Evolutionary conservation across 768 basidiomycete species (phyloP), one percentile per base, ranked within the genome.

Genomic region (Dendrothele bispora): DNA sequence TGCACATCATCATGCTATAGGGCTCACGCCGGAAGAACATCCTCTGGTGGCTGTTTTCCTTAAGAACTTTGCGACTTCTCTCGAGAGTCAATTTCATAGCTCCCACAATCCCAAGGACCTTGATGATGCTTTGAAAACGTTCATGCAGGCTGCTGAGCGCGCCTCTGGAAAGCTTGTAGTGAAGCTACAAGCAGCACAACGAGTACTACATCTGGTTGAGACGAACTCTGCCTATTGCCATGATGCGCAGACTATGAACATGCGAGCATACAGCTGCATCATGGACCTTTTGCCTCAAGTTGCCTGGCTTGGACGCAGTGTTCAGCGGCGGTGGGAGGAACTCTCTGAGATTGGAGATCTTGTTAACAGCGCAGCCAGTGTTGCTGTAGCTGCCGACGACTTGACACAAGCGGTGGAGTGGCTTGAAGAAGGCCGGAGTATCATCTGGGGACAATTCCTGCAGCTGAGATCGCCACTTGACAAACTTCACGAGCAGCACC

Each of bases 21-120:
- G 59, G 59, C 53, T 58, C 59, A 52, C 53, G 48, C 61, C 52
- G 55, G 43, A 59, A 53, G 58, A 50, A 56, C 60, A 59, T 61
- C 61, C 49, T 58, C 30, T 57, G 18, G 41, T 27, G 50, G 44
- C 49, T 60, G 58, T 63, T 70, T 18, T 15, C 3, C 34, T 35
- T 18, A 18, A 18, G 5, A 35, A 18, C 20, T 18, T 35, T 18
- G 34, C 15, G 34, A 35, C 34, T 7, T 35, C 34, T 15, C 34
- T 35, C 34, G 15, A 15, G 34, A 35, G n/a, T n/a, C n/a, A n/a
- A n/a, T n/a, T n/a, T n/a, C n/a, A n/a, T n/a, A n/a, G n/a, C n/a
- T n/a, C n/a, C n/a, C n/a, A n/a, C n/a, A n/a, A n/a, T n/a, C n/a
- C n/a, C n/a, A n/a, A n/a, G n/a, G n/a, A n/a, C n/a, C n/a, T n/a